Percentiles rank a stretch among this genome's conserved stretches.
These are phyloP conservation scores for Pyrus bretschneideri DNA, from an alignment of 306 rosid genomes.

Conservation along the genomic window DNA sequence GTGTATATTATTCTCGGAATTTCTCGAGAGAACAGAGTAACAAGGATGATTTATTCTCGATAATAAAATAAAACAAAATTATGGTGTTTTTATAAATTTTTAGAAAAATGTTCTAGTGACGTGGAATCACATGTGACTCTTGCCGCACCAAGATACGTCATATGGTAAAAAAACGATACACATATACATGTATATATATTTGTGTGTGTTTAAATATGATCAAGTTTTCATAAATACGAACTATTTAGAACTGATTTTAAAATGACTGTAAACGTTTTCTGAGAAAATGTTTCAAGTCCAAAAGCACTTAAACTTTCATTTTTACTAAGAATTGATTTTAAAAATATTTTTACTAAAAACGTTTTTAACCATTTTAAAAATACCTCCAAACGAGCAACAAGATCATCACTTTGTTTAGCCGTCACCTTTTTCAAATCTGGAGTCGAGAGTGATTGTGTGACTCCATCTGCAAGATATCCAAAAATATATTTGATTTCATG, in stretches of 20 bases:
- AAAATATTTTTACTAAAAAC: no score
- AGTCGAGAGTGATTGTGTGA: constrained; percentile 28
- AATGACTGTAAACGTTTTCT: no score
- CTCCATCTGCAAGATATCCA: constrained; percentile 28
- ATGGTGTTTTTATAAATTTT: no score
- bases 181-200: background rate
- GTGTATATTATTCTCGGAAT: no score
- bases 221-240: background rate
- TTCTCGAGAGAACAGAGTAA: no score
- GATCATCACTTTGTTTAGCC: background rate
- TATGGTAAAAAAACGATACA: background rate
- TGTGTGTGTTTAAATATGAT: background rate
- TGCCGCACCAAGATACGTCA: background rate
- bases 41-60: background rate
- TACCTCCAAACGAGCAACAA: background rate
- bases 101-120: background rate
- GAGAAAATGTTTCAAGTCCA: no score
- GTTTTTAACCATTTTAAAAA: no score
- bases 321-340: no score
- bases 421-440: constrained; percentile 3
- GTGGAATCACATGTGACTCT: background rate
- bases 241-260: background rate
- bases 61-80: no score
- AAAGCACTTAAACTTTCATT: no score
- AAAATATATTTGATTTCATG: constrained; percentile 18